phyloP scores from a whole-genome alignment of 495 filamentous ascomycete species.

The Aspergillus sclerotiicarbonarius region DNA sequence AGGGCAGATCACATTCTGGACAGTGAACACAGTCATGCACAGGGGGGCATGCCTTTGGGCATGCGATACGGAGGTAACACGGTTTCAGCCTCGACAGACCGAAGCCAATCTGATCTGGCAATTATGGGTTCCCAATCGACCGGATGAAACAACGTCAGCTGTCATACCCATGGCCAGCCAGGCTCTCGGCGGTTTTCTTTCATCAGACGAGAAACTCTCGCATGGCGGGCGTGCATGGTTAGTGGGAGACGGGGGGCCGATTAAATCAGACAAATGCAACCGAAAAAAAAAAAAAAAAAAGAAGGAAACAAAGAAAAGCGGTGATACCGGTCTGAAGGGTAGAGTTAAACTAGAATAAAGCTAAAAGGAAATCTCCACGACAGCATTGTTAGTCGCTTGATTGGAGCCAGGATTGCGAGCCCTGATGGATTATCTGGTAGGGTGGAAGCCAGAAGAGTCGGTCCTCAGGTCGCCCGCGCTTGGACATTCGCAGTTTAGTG shows the following conservation, averaged over 20 bases:
- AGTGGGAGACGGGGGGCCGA: background rate
- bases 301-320: too few relatives aligned
- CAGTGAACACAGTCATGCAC: background rate
- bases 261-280: background rate
- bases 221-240: too few relatives aligned
- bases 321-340: background rate
- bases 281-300: too few relatives aligned
- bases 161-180: background rate
- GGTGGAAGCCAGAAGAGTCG: too few relatives aligned
- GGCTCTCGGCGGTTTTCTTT: background rate
- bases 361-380: constrained; percentile 10
- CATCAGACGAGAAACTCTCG: background rate
- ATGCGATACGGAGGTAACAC: background rate
- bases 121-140: background rate
- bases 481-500: too few relatives aligned
- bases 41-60: background rate
- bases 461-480: too few relatives aligned
- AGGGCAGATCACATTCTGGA: background rate
- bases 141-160: constrained; percentile 1
- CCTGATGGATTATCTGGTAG: too few relatives aligned
- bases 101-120: background rate
- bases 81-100: background rate
- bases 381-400: background rate
- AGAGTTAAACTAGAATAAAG: constrained; percentile 3
- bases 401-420: too few relatives aligned